These are phyloP conservation scores for Tuber microsphaerosporum DNA, from an alignment of 495 filamentous ascomycete genomes.

Conservation along the genomic window DNA sequence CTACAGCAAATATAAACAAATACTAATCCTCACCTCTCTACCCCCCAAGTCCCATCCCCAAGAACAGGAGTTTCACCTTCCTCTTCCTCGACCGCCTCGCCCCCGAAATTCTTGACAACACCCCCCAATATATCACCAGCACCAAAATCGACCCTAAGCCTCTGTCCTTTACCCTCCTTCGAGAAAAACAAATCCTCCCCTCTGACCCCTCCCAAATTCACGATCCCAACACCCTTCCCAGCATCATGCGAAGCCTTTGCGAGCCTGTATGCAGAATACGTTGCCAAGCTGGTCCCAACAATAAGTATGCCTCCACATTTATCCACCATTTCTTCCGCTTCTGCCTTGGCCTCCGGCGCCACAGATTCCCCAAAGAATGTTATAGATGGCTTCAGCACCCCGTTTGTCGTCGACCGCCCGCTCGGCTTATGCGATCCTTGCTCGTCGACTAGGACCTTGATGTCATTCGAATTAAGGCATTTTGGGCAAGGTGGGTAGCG, in stretches of 20 bases:
- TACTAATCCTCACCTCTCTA: background rate
- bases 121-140: slow-evolving; percentile 33
- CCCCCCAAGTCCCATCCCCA: slow-evolving; percentile 1
- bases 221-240: slow-evolving; percentile 75
- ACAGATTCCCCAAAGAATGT: slow-evolving; percentile 96
- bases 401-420: slow-evolving; percentile 7
- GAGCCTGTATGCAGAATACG: slow-evolving; percentile 88
- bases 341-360: slow-evolving; percentile 54
- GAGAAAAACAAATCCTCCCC: slow-evolving; percentile 67
- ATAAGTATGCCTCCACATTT: slow-evolving; percentile 66
- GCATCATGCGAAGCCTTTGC: slow-evolving; percentile 72
- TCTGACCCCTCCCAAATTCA: slow-evolving; percentile 76
- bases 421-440: slow-evolving; percentile 58
- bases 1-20: background rate
- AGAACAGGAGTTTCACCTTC: background rate
- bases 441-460: slow-evolving; percentile 60
- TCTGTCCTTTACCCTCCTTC: slow-evolving; percentile 13
- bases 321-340: slow-evolving; percentile 75
- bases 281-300: slow-evolving; percentile 81
- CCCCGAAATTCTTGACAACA: slow-evolving; percentile 24
- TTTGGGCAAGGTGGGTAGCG: slow-evolving; percentile 82
- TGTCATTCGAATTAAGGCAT: slow-evolving; percentile 61
- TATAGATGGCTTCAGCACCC: slow-evolving; percentile 77
- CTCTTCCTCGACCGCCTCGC: background rate
- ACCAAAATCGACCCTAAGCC: slow-evolving; percentile 32